A percentile compares a stretch with the other conserved stretches of the same genome.
Conservation (phyloP, 2,329 filamentous ascomycete genomes). For the Colletotrichum magnum region DNA sequence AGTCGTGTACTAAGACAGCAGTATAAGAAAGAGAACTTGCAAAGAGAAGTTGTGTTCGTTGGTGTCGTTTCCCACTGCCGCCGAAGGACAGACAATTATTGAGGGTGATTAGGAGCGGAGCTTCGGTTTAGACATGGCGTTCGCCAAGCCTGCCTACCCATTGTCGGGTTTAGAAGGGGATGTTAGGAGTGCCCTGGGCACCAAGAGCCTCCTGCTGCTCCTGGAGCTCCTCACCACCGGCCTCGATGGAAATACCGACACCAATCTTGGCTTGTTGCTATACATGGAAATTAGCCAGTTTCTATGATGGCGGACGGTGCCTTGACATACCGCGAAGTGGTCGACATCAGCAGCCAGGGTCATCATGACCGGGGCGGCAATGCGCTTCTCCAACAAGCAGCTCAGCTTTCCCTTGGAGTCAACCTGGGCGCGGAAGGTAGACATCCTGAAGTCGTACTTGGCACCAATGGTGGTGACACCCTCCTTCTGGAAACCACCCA, state of each 20-base stretch:
- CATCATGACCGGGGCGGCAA: conserved; percentile 91
- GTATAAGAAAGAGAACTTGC: conserved; percentile 37
- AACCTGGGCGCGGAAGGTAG: conserved; percentile 94
- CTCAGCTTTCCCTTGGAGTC: conserved; percentile 95
- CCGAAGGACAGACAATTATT: conserved; percentile 40
- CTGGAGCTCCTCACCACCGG: conserved; percentile 86
- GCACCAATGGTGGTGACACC: conserved; percentile 92
- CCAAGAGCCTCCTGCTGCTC: conserved; percentile 80
- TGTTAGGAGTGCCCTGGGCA: conserved; percentile 68
- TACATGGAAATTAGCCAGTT: conserved; percentile 46
- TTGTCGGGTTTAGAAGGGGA: conserved; percentile 71
- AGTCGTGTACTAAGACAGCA: conserved; percentile 42
- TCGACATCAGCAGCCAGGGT: conserved; percentile 98
- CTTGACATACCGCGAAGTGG: conserved; percentile 85
- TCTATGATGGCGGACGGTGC: background rate
- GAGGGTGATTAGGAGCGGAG: conserved; percentile 45
- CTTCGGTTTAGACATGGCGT: conserved; percentile 34
- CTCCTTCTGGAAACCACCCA: conserved; percentile 87
- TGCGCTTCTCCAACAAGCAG: conserved; percentile 94
- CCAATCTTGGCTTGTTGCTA: conserved; percentile 97
- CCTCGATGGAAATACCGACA: conserved; percentile 92
- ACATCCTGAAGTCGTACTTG: conserved; percentile 98
- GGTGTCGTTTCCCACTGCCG: conserved; percentile 32
- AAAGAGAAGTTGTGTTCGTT: conserved; percentile 34
- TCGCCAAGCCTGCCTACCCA: conserved; percentile 19